phyloP scores from a whole-genome alignment of 805 yeast genomes.

The Candida boleticola region DNA sequence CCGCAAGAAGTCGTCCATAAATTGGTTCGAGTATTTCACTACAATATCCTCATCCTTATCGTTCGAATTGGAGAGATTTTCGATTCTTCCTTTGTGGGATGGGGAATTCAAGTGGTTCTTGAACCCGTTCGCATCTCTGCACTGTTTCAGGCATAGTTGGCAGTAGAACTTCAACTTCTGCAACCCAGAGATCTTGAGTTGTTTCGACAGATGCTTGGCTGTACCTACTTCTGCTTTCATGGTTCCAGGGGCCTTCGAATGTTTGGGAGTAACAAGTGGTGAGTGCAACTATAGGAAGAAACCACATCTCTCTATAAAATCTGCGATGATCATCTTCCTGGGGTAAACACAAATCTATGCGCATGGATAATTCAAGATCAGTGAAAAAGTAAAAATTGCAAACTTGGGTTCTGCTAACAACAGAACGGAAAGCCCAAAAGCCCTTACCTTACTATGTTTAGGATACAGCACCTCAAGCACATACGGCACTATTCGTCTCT shows the following conservation, averaged over 20 bases:
- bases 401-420: too few relatives aligned
- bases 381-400: too few relatives aligned
- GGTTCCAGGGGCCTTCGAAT: too few relatives aligned
- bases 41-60: conserved; percentile 49
- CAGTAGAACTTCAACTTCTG: conserved; percentile 88
- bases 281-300: background rate
- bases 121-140: conserved; percentile 95
- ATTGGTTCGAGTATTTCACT: conserved; percentile 56
- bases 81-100: conserved; percentile 62
- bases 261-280: conserved; percentile 16
- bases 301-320: too few relatives aligned
- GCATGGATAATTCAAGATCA: too few relatives aligned
- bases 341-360: too few relatives aligned
- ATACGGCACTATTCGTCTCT: background rate
- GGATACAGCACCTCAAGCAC: too few relatives aligned
- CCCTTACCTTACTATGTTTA: too few relatives aligned
- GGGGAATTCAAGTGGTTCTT: conserved; percentile 86
- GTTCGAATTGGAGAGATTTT: conserved; percentile 18
- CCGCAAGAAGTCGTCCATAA: conserved; percentile 62
- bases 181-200: conserved; percentile 78
- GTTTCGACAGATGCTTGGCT: conserved; percentile 69
- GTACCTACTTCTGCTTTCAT: conserved; percentile 36
- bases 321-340: too few relatives aligned
- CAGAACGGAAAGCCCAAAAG: too few relatives aligned
- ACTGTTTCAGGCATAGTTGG: conserved; percentile 88